These are phyloP conservation scores for Mycena floridula DNA, from an alignment of 768 basidiomycete genomes.

Conservation along the genomic window DNA sequence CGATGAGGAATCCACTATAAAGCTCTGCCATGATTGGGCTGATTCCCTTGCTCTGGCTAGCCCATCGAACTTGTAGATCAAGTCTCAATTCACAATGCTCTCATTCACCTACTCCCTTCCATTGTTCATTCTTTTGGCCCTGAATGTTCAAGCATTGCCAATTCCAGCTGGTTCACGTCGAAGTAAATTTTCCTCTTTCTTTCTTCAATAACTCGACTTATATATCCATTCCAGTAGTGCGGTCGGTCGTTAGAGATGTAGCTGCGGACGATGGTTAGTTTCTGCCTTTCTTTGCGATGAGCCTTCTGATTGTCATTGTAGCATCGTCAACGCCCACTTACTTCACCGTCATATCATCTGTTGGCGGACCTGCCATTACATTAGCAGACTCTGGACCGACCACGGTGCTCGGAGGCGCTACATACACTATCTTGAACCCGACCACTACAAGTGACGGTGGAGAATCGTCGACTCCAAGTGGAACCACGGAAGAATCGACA, in stretches of 20 bases:
- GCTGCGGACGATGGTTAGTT: background rate
- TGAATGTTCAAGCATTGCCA: too few species aligned
- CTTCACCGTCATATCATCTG: slow-evolving; percentile 8
- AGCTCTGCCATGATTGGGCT: background rate
- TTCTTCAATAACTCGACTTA: background rate
- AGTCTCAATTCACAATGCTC: slow-evolving; percentile 5
- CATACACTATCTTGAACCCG: slow-evolving; percentile 5
- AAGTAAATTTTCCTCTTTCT: background rate
- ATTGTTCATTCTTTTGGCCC: background rate
- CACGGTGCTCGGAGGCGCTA: slow-evolving; percentile 5
- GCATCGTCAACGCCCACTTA: background rate
- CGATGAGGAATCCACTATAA: background rate
- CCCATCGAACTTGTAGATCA: slow-evolving; percentile 9
- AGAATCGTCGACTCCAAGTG: background rate
- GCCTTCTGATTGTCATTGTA: background rate
- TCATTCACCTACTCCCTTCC: slow-evolving; percentile 8
- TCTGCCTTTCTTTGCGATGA: background rate
- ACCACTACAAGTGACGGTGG: background rate
- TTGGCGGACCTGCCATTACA: slow-evolving; percentile 10
- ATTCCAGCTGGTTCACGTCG: too few species aligned
- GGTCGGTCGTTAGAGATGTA: too few species aligned
- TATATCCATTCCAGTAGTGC: background rate
- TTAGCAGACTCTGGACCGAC: slow-evolving; percentile 6
- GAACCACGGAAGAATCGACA: background rate
- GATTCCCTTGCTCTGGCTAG: slow-evolving; percentile 14